Conservation (phyloP, 306 rosid genomes). For the Medicago arabica region DNA sequence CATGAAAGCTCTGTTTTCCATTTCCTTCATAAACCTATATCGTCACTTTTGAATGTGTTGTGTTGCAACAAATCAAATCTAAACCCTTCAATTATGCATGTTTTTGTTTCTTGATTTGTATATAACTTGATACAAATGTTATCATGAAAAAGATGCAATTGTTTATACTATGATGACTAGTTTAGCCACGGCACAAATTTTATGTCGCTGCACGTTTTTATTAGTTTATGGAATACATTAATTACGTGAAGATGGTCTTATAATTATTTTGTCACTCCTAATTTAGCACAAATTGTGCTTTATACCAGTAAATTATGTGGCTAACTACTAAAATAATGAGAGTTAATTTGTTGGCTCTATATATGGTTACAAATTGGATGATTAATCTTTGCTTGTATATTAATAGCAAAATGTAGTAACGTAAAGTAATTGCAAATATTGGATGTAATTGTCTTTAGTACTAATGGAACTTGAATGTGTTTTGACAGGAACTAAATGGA, state of each 20-base stretch:
- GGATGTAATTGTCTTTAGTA: background rate
- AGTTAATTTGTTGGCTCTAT: conserved; percentile 5
- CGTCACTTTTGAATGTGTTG: too few species aligned
- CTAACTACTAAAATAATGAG: background rate
- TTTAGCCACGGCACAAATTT: too few species aligned
- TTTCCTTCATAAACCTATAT: too few species aligned
- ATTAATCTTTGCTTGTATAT: conserved; percentile 30
- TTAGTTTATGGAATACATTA: too few species aligned
- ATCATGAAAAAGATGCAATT: too few species aligned
- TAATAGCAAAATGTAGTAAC: conserved; percentile 18
- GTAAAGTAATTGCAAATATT: background rate
- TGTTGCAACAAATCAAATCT: background rate
- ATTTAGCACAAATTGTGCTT: background rate
- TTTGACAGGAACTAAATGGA: background rate
- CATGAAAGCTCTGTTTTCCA: conserved; percentile 31
- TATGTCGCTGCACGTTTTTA: too few species aligned
- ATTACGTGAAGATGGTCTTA: too few species aligned
- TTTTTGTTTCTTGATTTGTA: too few species aligned
- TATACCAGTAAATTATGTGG: background rate
- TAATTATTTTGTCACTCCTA: background rate
- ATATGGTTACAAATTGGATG: background rate
- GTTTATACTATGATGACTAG: too few species aligned
- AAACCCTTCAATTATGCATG: too few species aligned
- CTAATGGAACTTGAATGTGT: conserved; percentile 9
- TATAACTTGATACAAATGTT: too few species aligned